Conservation (phyloP, 306 rosid genomes). For the Gynostemma pentaphyllum region DNA sequence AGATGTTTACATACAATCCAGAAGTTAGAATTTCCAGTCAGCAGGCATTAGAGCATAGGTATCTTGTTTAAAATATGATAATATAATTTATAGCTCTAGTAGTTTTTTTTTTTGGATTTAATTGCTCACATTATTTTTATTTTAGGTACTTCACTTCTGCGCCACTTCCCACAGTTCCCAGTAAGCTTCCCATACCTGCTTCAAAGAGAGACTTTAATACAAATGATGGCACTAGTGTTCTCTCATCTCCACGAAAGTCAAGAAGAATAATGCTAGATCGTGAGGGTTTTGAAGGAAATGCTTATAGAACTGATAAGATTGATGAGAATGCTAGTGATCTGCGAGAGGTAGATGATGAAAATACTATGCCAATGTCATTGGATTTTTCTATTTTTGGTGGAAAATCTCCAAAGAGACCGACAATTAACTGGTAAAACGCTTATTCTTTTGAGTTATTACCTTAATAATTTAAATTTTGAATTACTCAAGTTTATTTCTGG, state of each 20-base stretch:
- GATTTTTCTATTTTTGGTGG: conserved; percentile 87
- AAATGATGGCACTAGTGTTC: conserved; percentile 69
- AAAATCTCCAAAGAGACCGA: conserved; percentile 89
- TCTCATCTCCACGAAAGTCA: conserved; percentile 90
- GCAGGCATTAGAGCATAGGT: conserved; percentile 95
- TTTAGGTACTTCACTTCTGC: conserved; percentile 75
- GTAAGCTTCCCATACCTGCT: conserved; percentile 92
- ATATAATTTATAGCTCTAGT: conserved; percentile 5
- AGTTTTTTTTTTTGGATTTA: neutral
- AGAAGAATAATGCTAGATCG: conserved; percentile 89
- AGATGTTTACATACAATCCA: conserved; percentile 96
- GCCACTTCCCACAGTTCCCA: conserved; percentile 72
- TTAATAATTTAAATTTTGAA: neutral
- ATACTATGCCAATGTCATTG: conserved; percentile 57
- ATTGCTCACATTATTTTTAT: conserved; percentile 13
- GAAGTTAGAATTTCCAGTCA: conserved; percentile 72
- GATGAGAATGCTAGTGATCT: conserved; percentile 38
- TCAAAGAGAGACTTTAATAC: conserved; percentile 60
- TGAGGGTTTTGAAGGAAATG: conserved; percentile 59
- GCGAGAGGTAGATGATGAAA: conserved; percentile 44
- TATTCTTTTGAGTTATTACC: neutral
- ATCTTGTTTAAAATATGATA: conserved; percentile 10
- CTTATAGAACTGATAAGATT: conserved; percentile 34
- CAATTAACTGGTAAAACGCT: conserved; percentile 64
- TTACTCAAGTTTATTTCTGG: neutral